Evolutionary conservation across 2,329 filamentous ascomycete genomes (phyloP), one percentile per base, ranked within the genome.

Genomic region (Phaeosphaeriaceae sp.): DNA sequence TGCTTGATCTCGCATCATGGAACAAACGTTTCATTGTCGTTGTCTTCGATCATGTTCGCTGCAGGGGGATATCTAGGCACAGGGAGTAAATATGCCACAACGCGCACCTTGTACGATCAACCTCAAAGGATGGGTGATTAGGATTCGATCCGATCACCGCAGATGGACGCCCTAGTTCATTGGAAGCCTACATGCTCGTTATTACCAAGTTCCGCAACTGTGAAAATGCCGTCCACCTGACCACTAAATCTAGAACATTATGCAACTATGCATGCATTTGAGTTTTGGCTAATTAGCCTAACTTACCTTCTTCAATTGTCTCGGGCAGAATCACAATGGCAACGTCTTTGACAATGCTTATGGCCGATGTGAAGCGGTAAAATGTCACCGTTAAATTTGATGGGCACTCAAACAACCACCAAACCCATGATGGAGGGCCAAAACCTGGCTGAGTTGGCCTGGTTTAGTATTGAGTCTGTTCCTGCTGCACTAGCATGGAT

Each of bases 1-100:
- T 46, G 49, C 46, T 48, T 29, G 20, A 58, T 52, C 42, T 53
- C n/a, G 52, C 46, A 54, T 54, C 46, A 11, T 33, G 48, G 42
- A 48, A 40, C 21, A 43, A 18, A 39, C 29, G 30, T 17, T 46
- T 21, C 21, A 30, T 18, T 47, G 20, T 29, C 33, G 12, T 30
- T 17, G 21, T 17, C 17, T 41, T 30, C 41, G 45, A 41, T 7
- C 23, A 26, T 26, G 23, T 26, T 26, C 23, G 23, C 23, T 26
- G 23, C 23, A 26, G 23, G 23, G 23, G 23, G 11, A 26, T 11
- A 26, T 26, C 13, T 40, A 13, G 37, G 20, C 28, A 40, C 21
- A 26, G 23, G 23, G 23, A 26, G 11, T 26, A 26, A n/a, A 26
- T 26, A 40, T 40, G n/a, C 20, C 17, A n/a, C 23, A 29, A 23